Evolutionary conservation across 176 grass and related monocot genomes (phyloP), one percentile per base, ranked within the genome.

Genomic region (Guadua angustifolia): DNA sequence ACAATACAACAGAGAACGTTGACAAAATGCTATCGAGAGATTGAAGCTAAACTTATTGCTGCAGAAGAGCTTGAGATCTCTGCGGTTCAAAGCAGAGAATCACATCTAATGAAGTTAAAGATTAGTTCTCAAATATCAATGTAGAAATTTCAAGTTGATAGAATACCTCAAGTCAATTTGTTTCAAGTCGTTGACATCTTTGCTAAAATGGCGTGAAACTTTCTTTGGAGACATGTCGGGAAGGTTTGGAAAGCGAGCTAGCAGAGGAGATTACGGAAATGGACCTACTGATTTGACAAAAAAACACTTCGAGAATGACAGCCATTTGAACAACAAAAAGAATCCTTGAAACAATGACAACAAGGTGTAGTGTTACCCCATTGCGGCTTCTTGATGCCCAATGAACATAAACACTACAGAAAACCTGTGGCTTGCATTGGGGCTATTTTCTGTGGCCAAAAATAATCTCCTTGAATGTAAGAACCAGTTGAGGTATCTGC

Each of bases 141-240:
- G n/a, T n/a, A n/a, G n/a, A n/a, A n/a, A n/a, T n/a, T n/a, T n/a
- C n/a, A n/a, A n/a, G n/a, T n/a, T n/a, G n/a, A n/a, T n/a, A n/a
- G n/a, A n/a, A n/a, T n/a, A n/a, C n/a, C n/a, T n/a, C n/a, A n/a
- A n/a, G n/a, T n/a, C n/a, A n/a, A n/a, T n/a, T n/a, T n/a, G n/a
- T n/a, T n/a, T n/a, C n/a, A n/a, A n/a, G n/a, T n/a, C n/a, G n/a
- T n/a, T n/a, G n/a, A n/a, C n/a, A n/a, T n/a, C n/a, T n/a, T n/a
- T n/a, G n/a, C n/a, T n/a, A n/a, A n/a, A n/a, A n/a, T n/a, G n/a
- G n/a, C n/a, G n/a, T n/a, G n/a, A n/a, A n/a, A n/a, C n/a, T n/a
- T n/a, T n/a, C n/a, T n/a, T n/a, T n/a, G n/a, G 95, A 19, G 95
- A 98, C 95, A 98, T 98, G 78, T 95, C 95, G 36, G 95, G 95